Percentiles rank a stretch among this genome's conserved stretches.
Conservation (phyloP, 176 grass and related monocot species). For the Zoysia japonica region DNA sequence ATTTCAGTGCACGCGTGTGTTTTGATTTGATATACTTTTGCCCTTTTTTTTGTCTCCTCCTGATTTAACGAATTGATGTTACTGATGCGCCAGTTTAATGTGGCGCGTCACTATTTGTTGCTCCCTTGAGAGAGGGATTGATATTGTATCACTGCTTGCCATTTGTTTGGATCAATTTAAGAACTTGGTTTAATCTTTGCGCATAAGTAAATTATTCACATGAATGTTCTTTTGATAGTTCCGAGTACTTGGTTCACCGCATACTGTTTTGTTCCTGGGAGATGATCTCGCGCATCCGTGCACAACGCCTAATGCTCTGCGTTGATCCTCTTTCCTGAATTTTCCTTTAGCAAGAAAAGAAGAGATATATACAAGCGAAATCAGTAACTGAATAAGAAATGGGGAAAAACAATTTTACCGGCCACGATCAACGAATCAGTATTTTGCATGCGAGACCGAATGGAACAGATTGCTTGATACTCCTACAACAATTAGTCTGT, state of each 20-base stretch:
- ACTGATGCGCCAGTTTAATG: slow-evolving; percentile 27
- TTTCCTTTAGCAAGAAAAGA: not conserved
- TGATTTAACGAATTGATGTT: slow-evolving; percentile 32
- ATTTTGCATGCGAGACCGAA: too few species aligned
- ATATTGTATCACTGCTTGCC: slow-evolving; percentile 44
- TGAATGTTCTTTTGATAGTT: not conserved
- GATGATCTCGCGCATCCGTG: not conserved
- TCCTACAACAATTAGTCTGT: too few species aligned
- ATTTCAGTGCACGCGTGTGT: slow-evolving; percentile 11
- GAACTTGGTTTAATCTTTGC: slow-evolving; percentile 7
- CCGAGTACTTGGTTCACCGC: not conserved
- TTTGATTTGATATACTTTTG: not conserved
- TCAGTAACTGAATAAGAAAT: not conserved
- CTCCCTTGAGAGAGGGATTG: slow-evolving; percentile 33
- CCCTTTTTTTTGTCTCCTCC: not conserved
- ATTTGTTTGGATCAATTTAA: slow-evolving; percentile 42
- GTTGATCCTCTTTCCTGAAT: not conserved
- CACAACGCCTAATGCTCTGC: not conserved
- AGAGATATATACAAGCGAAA: not conserved
- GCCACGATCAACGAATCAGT: not conserved
- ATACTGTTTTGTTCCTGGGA: not conserved
- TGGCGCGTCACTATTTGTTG: slow-evolving; percentile 34
- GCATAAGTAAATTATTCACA: not conserved
- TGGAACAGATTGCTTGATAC: too few species aligned
- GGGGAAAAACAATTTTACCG: not conserved